phyloP scores from a whole-genome alignment of 164 flowering plant species.

The Warburgia ugandensis region DNA sequence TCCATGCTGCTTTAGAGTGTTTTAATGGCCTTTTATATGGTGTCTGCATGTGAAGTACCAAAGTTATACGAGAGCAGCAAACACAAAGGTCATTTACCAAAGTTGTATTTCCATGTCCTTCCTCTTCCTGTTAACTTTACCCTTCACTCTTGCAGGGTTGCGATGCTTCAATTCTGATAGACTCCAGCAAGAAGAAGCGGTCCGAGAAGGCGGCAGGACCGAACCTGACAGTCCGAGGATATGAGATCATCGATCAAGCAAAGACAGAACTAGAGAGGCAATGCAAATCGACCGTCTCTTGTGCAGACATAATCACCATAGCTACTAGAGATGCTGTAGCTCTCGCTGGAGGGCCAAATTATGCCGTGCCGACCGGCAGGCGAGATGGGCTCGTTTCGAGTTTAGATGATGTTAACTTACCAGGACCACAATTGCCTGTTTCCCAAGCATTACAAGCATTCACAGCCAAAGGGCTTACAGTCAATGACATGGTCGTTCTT shows the following conservation, averaged over 20 bases:
- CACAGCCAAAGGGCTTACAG: conserved; percentile 7
- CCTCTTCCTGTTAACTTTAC: neutral
- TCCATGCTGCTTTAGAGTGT: neutral
- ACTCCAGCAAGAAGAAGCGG: neutral
- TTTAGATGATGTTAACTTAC: conserved; percentile 3
- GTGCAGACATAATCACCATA: conserved; percentile 8
- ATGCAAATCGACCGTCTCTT: conserved; percentile 3
- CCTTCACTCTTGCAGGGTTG: conserved; percentile 2
- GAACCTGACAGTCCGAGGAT: conserved; percentile 8
- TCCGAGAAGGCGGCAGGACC: conserved; percentile 10
- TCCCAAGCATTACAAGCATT: conserved; percentile 1
- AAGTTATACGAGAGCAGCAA: neutral
- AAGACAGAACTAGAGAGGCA: conserved; percentile 1
- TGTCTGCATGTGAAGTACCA: no score
- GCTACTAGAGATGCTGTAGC: conserved; percentile 9
- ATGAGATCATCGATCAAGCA: conserved; percentile 4
- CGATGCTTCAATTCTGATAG: conserved; percentile 9
- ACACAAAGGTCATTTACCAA: neutral
- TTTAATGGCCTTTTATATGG: neutral
- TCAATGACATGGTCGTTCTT: conserved; percentile 8
- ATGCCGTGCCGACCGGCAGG: conserved; percentile 10
- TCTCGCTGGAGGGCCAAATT: conserved; percentile 4
- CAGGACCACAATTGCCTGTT: neutral
- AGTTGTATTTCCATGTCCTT: neutral
- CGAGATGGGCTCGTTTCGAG: conserved; percentile 9